phyloP scores from a whole-genome alignment of 495 filamentous ascomycete genomes.

The Jackrogersella multiformis region DNA sequence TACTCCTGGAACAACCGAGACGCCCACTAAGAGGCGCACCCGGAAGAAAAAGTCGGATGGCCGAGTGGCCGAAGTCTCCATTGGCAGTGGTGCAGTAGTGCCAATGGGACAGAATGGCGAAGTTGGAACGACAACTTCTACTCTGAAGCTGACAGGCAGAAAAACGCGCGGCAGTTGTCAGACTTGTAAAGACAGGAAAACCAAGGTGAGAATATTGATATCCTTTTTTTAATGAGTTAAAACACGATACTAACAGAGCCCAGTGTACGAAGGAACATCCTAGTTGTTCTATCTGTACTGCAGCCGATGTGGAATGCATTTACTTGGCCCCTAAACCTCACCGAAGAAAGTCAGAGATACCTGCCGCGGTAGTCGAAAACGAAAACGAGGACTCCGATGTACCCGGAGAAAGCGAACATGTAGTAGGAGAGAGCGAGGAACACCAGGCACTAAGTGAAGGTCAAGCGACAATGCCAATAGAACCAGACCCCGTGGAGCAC shows the following conservation, averaged over 20 bases:
- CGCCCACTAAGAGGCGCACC: conserved; percentile 37
- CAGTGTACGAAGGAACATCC: conserved; percentile 56
- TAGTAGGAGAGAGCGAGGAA: conserved; percentile 23
- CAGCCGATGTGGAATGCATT: conserved; percentile 42
- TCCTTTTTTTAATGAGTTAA: background rate
- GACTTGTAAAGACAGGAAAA: conserved; percentile 47
- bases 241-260: conserved; percentile 8
- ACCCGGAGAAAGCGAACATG: conserved; percentile 20
- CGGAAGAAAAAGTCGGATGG: conserved; percentile 45
- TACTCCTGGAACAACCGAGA: conserved; percentile 14
- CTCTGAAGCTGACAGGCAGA: conserved; percentile 28
- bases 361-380: conserved; percentile 25
- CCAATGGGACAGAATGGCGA: conserved; percentile 32
- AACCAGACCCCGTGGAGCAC: conserved; percentile 1
- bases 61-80: conserved; percentile 14
- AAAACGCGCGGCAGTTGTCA: conserved; percentile 52
- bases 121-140: conserved; percentile 40
- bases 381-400: conserved; percentile 32
- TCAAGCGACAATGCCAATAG: background rate
- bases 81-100: conserved; percentile 26
- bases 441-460: conserved; percentile 1
- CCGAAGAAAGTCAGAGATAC: conserved; percentile 31
- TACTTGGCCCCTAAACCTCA: conserved; percentile 49
- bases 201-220: conserved; percentile 36
- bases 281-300: conserved; percentile 49